Percentiles rank a stretch among this genome's conserved stretches.
Evolutionary conservation across 805 yeast genomes (phyloP).

Genomic region (Saccharomycopsis sp.): DNA sequence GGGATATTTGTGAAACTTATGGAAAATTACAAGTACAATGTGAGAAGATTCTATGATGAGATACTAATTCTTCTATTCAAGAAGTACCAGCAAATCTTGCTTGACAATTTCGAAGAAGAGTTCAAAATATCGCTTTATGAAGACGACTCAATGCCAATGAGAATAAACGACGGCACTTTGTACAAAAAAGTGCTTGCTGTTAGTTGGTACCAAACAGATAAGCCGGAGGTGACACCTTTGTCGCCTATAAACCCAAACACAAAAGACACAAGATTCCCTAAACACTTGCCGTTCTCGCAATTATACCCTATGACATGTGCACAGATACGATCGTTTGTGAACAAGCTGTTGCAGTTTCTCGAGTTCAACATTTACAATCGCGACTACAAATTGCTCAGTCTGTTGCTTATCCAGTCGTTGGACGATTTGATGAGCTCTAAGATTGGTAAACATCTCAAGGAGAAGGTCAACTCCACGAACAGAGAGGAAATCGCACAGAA

Average conservation of each 20-base stretch:
- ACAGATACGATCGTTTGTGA: slow-evolving; percentile 58
- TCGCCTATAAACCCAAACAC: slow-evolving; percentile 28
- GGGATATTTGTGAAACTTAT: slow-evolving; percentile 71
- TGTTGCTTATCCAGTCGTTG: slow-evolving; percentile 50
- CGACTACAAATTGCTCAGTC: slow-evolving; percentile 51
- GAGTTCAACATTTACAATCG: slow-evolving; percentile 59
- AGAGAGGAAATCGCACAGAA: slow-evolving; percentile 90
- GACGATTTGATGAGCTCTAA: slow-evolving; percentile 65
- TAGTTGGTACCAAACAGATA: slow-evolving; percentile 62
- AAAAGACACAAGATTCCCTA: slow-evolving; percentile 37
- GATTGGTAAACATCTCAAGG: slow-evolving; percentile 56
- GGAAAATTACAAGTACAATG: slow-evolving; percentile 62
- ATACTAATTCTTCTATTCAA: slow-evolving; percentile 53
- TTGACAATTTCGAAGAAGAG: slow-evolving; percentile 49
- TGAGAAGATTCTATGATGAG: slow-evolving; percentile 48
- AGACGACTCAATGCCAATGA: slow-evolving; percentile 87
- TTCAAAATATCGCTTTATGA: slow-evolving; percentile 59
- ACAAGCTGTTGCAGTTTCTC: slow-evolving; percentile 57
- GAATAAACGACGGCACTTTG: slow-evolving; percentile 50
- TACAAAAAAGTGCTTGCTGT: slow-evolving; percentile 57
- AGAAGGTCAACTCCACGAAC: slow-evolving; percentile 59
- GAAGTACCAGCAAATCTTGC: slow-evolving; percentile 50
- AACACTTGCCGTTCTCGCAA: slow-evolving; percentile 79
- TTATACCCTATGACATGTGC: slow-evolving; percentile 84
- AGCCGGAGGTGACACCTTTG: slow-evolving; percentile 22